A percentile compares a stretch with the other conserved stretches of the same genome.
Conservation (phyloP, 495 filamentous ascomycete genomes). For the Podospora tetraspora region DNA sequence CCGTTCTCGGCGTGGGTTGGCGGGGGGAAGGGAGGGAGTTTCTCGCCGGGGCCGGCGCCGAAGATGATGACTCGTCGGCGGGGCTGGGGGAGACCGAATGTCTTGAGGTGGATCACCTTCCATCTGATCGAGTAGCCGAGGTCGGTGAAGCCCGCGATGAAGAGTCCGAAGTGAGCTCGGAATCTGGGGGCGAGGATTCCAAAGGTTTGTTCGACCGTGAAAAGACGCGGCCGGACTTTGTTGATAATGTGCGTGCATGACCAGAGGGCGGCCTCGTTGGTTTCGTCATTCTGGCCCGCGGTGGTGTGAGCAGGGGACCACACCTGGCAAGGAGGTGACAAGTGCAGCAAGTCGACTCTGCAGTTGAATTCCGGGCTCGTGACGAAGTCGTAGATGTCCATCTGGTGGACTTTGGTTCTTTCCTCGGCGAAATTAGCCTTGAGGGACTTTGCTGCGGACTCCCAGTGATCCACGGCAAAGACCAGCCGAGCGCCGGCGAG, state of each 20-base stretch:
- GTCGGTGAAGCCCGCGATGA: constrained; percentile 61
- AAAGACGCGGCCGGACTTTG: constrained; percentile 58
- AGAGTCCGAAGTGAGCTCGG: constrained; percentile 48
- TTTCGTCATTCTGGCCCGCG: constrained; percentile 60
- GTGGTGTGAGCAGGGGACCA: constrained; percentile 75
- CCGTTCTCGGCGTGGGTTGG: constrained; percentile 62
- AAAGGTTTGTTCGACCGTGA: constrained; percentile 81
- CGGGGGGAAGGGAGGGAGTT: constrained; percentile 61
- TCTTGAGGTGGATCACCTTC: constrained; percentile 43
- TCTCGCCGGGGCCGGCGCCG: constrained; percentile 72
- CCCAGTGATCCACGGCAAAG: constrained; percentile 60
- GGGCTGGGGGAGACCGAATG: constrained; percentile 41
- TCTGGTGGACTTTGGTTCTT: constrained; percentile 30
- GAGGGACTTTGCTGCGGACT: constrained; percentile 53
- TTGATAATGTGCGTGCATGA: constrained; percentile 55
- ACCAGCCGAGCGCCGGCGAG: constrained; percentile 54
- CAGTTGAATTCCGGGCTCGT: constrained; percentile 13
- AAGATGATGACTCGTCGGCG: constrained; percentile 64
- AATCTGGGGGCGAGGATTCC: constrained; percentile 52
- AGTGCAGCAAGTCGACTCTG: constrained; percentile 66
- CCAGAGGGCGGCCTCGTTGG: constrained; percentile 66
- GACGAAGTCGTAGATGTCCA: constrained; percentile 48
- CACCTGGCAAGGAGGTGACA: constrained; percentile 80
- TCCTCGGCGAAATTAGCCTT: constrained; percentile 52
- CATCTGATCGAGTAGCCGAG: constrained; percentile 63